These are phyloP conservation scores for Ascobolus immersus DNA, from an alignment of 495 filamentous ascomycete genomes.

Conservation along the genomic window DNA sequence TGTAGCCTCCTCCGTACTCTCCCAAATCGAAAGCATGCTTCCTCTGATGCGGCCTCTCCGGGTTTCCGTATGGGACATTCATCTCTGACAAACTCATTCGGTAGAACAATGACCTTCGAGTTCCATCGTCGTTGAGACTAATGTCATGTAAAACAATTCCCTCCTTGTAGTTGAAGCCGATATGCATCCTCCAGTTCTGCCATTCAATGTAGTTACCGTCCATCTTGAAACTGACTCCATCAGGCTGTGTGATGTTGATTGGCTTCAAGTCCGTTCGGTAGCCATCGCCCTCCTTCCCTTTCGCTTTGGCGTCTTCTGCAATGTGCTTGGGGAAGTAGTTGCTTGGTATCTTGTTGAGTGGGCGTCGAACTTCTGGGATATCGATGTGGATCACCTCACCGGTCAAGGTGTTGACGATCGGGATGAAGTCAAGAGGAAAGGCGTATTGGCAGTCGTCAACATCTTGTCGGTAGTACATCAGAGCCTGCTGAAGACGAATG, in stretches of 20 bases:
- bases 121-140: conserved; percentile 71
- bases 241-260: conserved; percentile 86
- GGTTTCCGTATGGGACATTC: conserved; percentile 90
- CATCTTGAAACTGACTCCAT: conserved; percentile 76
- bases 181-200: conserved; percentile 89
- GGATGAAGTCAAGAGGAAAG: conserved; percentile 81
- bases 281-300: no score
- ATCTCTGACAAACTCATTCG: conserved; percentile 84
- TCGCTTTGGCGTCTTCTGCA: conserved; percentile 40
- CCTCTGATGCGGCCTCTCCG: conserved; percentile 72
- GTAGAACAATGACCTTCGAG: conserved; percentile 59
- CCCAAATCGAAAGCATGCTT: conserved; percentile 91
- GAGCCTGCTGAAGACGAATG: conserved; percentile 64
- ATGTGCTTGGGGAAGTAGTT: conserved; percentile 61
- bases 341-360: conserved; percentile 48
- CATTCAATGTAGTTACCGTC: conserved; percentile 56
- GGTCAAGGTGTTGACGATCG: conserved; percentile 67
- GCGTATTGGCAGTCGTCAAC: conserved; percentile 75
- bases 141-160: conserved; percentile 81
- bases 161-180: conserved; percentile 92
- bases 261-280: conserved; percentile 65
- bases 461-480: conserved; percentile 87
- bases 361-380: conserved; percentile 53
- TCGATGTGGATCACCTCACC: conserved; percentile 73
- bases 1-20: conserved; percentile 85